phyloP scores from a whole-genome alignment of 805 yeast genomes.

The Saturnispora ahearnii region DNA sequence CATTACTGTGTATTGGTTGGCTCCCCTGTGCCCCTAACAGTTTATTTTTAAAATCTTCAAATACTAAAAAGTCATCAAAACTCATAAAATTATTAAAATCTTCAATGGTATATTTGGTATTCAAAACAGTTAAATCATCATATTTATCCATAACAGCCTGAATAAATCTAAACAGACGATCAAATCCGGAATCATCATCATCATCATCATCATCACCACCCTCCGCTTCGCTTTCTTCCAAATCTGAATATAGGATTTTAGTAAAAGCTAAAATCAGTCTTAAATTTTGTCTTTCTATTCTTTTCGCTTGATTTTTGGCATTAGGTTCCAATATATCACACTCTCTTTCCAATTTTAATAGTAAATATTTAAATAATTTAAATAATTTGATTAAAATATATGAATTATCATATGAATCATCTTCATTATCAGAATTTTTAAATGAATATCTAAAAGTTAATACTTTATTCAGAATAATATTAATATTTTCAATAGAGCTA shows the following conservation, averaged over 20 bases:
- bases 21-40: constrained; percentile 7
- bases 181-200: constrained; percentile 22
- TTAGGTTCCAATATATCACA: constrained; percentile 18
- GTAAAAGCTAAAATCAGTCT: constrained; percentile 27
- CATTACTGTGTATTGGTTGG: not conserved
- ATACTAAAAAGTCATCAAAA: constrained; percentile 20
- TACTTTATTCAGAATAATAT: constrained; percentile 14
- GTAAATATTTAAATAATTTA: constrained; percentile 28
- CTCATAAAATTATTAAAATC: constrained; percentile 20
- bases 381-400: constrained; percentile 35
- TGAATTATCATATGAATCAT: constrained; percentile 22
- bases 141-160: constrained; percentile 19
- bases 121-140: constrained; percentile 15
- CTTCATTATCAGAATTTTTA: constrained; percentile 6
- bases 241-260: constrained; percentile 23
- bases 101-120: constrained; percentile 13
- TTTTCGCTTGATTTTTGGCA: constrained; percentile 16
- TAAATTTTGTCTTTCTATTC: constrained; percentile 23
- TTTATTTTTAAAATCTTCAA: constrained; percentile 18
- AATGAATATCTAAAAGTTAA: constrained; percentile 16
- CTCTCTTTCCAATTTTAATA: constrained; percentile 22
- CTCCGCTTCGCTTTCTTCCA: constrained; percentile 4
- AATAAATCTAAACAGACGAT: constrained; percentile 25
- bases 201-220: constrained; percentile 18
- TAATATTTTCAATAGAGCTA: constrained; percentile 12